phyloP scores from a whole-genome alignment of 257 asterid genomes.

The Scutellaria baicalensis region DNA sequence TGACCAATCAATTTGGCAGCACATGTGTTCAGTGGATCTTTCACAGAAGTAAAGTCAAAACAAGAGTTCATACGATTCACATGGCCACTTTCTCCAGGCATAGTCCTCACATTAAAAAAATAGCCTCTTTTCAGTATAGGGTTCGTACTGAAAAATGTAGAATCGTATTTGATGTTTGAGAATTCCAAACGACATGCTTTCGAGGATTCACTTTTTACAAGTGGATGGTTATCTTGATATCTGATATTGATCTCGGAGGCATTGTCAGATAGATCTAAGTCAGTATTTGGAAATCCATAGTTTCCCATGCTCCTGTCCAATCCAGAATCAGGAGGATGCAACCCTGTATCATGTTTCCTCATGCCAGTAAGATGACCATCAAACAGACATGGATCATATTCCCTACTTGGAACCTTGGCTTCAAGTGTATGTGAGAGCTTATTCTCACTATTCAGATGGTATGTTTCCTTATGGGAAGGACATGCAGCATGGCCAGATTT shows the following conservation, averaged over 20 bases:
- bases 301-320: slow-evolving; percentile 23
- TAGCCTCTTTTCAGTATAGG: slow-evolving; percentile 44
- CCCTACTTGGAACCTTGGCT: slow-evolving; percentile 20
- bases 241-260: slow-evolving; percentile 17
- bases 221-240: slow-evolving; percentile 20
- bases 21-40: slow-evolving; percentile 48
- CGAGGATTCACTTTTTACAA: slow-evolving; percentile 24
- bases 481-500: slow-evolving; percentile 16
- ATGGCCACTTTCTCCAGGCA: slow-evolving; percentile 28
- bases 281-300: slow-evolving; percentile 24
- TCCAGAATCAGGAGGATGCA: slow-evolving; percentile 28
- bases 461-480: slow-evolving; percentile 18
- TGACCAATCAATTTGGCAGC: slow-evolving; percentile 29
- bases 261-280: slow-evolving; percentile 24
- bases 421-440: slow-evolving; percentile 20
- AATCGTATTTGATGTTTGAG: slow-evolving; percentile 34
- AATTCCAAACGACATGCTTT: slow-evolving; percentile 22
- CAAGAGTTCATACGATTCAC: slow-evolving; percentile 30
- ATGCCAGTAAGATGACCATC: slow-evolving; percentile 16
- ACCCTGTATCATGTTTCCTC: slow-evolving; percentile 27
- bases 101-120: slow-evolving; percentile 32
- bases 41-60: slow-evolving; percentile 72
- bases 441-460: slow-evolving; percentile 14
- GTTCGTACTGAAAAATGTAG: slow-evolving; percentile 58
- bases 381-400: slow-evolving; percentile 19